Conservation (phyloP, 352 stramenopile genomes). For the Globisporangium canariense region DNA sequence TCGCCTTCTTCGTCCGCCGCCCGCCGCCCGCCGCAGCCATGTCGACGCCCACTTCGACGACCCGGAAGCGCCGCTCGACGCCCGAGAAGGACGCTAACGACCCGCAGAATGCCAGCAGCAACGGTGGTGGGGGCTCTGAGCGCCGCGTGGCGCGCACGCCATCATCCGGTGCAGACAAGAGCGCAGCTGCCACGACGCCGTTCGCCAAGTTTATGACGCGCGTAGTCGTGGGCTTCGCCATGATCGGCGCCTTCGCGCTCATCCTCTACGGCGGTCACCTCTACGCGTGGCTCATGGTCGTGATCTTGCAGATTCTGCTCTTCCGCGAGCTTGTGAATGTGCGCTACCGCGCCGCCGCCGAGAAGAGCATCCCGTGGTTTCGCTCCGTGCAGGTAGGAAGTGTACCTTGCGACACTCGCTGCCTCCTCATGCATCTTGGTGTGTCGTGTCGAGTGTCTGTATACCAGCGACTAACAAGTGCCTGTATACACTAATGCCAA, state of each 20-base stretch:
- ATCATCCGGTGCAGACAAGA: conserved; percentile 27
- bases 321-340: conserved; percentile 99
- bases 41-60: conserved; percentile 16
- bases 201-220: conserved; percentile 71
- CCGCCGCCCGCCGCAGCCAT: background rate
- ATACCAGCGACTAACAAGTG: background rate
- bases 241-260: conserved; percentile 68
- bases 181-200: conserved; percentile 19
- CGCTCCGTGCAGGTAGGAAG: conserved; percentile 86
- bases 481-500: background rate
- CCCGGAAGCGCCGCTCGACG: conserved; percentile 43
- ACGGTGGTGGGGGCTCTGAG: background rate
- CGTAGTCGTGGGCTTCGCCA: conserved; percentile 68
- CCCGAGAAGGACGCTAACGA: conserved; percentile 20
- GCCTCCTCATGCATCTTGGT: background rate
- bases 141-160: conserved; percentile 13
- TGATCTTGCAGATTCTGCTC: conserved; percentile 85
- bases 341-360: conserved; percentile 91
- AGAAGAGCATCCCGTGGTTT: conserved; percentile 97
- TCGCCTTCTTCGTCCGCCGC: background rate
- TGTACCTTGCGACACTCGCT: background rate
- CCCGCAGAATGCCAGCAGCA: background rate
- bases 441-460: background rate
- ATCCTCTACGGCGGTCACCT: conserved; percentile 81
- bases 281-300: conserved; percentile 82